These are phyloP conservation scores for Colletotrichum noveboracense DNA, from an alignment of 2,329 filamentous ascomycete species.

Conservation along the genomic window DNA sequence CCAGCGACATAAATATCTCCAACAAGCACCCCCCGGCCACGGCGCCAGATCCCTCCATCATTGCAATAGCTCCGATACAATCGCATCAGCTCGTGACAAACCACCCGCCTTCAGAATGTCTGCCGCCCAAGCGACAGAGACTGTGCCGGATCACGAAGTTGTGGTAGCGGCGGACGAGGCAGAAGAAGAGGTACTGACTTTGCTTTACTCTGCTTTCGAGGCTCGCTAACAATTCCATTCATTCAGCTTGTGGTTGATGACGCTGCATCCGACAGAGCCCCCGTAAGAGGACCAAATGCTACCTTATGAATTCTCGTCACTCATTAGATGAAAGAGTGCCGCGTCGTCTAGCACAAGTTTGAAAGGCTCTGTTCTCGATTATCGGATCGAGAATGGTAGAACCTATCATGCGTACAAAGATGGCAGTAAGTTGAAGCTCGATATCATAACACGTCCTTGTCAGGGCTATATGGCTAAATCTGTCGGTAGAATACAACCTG, in stretches of 20 bases:
- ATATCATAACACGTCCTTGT: neutral
- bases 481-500: neutral
- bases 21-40: neutral
- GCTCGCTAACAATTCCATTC: neutral
- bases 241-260: neutral
- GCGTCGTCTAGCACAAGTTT: neutral
- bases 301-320: neutral
- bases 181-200: neutral
- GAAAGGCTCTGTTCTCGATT: neutral
- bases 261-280: neutral
- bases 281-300: neutral
- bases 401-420: conserved; percentile 1
- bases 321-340: neutral
- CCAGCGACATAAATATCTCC: neutral
- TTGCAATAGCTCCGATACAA: neutral
- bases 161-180: neutral
- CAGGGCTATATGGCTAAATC: neutral
- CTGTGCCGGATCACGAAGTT: neutral
- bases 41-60: neutral
- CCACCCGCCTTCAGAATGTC: neutral
- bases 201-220: neutral
- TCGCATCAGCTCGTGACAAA: neutral
- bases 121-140: neutral
- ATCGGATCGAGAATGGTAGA: neutral
- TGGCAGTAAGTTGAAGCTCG: neutral